Evolutionary conservation across 2,329 filamentous ascomycete genomes (phyloP), one percentile per base, ranked within the genome.

Genomic region (Aspergillus novofumigatus): DNA sequence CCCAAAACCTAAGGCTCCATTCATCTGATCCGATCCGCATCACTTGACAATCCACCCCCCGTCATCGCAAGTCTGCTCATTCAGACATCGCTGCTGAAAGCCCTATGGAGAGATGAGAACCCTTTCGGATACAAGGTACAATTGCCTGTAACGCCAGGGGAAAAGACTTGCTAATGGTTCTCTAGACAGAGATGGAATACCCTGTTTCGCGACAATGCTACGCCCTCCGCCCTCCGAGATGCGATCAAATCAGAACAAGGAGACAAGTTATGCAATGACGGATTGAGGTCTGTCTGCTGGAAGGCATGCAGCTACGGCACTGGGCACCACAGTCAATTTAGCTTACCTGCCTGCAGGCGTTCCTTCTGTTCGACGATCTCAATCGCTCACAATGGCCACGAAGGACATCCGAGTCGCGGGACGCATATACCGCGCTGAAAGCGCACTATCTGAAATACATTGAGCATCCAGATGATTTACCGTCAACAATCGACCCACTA

Each of bases 261-360:
- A 20, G 72, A 81, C 17, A 89, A 83, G 66, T 85, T 87, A 51
- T 91, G 88, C 70, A 77, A 86, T 53, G 80, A 86, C 49, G 91
- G 91, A 14, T 84, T 92, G 62, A 86, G 92, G 55, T 97, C 93
- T 3, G 83, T 95, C 41, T 96, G 89, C 74, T 97, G 93, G 93
- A 97, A 96, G 85, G 90, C 88, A 69, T 66, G 59, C 52, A 45
- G 29, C 56, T 55, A 26, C 41, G 17, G 45, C 23, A 53, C 52
- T 35, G 49, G 25, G 26, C 20, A 23, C 42, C 7, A 5, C 48
- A 57, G 49, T 56, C 47, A 51, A 57, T 67, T 56, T 61, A 61
- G 57, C 63, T 69, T 53, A 68, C 61, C 38, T 38, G 21, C 17
- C 25, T 52, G 54, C 64, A 93, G 90, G 84, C 85, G 41, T 96